Evolutionary conservation across 441 rosid genomes (phyloP).

Genomic region (Melastoma candidum): DNA sequence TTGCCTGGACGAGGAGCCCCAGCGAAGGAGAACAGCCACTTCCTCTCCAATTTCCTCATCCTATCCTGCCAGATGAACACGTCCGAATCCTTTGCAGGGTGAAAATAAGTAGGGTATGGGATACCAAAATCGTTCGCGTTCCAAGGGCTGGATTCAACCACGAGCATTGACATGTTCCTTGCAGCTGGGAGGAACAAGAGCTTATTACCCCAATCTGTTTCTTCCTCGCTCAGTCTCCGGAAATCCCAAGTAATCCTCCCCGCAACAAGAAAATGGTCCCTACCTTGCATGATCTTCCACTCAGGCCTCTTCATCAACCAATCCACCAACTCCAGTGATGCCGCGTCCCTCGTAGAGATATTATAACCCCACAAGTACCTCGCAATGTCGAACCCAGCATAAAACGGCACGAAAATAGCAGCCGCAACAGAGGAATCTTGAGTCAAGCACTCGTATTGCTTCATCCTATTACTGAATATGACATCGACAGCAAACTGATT

Average conservation of each 20-base stretch:
- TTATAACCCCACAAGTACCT: slow-evolving; percentile 85
- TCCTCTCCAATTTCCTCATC: slow-evolving; percentile 84
- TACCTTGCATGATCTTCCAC: slow-evolving; percentile 85
- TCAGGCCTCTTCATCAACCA: slow-evolving; percentile 90
- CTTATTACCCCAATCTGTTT: slow-evolving; percentile 88
- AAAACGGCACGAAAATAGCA: slow-evolving; percentile 88
- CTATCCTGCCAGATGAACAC: slow-evolving; percentile 84
- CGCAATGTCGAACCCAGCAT: slow-evolving; percentile 92
- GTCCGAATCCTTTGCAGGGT: slow-evolving; percentile 87
- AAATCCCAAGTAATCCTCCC: slow-evolving; percentile 99
- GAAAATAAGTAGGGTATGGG: slow-evolving; percentile 93
- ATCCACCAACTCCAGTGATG: slow-evolving; percentile 81
- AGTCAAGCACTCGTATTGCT: slow-evolving; percentile 86
- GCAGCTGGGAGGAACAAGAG: slow-evolving; percentile 91
- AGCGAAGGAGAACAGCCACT: slow-evolving; percentile 94
- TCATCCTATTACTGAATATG: slow-evolving; percentile 80
- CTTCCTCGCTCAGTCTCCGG: slow-evolving; percentile 69
- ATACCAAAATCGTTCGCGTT: slow-evolving; percentile 92
- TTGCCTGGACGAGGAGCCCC: slow-evolving; percentile 93
- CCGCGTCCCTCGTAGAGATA: slow-evolving; percentile 74
- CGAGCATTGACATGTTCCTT: slow-evolving; percentile 95
- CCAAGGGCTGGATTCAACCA: slow-evolving; percentile 98
- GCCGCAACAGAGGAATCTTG: slow-evolving; percentile 85
- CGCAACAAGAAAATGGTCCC: slow-evolving; percentile 91
- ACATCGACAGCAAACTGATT: slow-evolving; percentile 94